Base-by-base conservation (phyloP, 2,329 filamentous ascomycete genomes). In the Sclerotinia nivalis region DNA sequence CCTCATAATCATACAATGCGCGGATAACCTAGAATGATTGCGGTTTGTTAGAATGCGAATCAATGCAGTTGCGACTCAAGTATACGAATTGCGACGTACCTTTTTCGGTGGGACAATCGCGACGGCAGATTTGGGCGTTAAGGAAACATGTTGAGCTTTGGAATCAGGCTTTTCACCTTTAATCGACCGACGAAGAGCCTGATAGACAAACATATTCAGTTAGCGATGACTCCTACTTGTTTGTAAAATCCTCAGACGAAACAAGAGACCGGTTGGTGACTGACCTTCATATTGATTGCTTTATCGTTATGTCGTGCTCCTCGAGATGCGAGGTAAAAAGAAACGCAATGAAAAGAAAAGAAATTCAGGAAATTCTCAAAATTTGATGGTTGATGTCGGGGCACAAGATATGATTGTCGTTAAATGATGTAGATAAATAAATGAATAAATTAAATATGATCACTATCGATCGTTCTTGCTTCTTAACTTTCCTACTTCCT, bases 1-100 rank as follows among this genome's bases (percentile, higher is more conserved):
- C 92, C 77, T 91, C 87, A 82, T 97, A 97, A 81, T 96, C 93
- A 85, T 97, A 97, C 71, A 97, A 90, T 43, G 96, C 96, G 84
- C 95, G 93, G 81, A 99, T 99, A 72, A 99, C 94, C 94, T 97
- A 77, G 66, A 77, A 65, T 52, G 18, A 52, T 34, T 37, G 31
- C 31, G 7, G 28, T 4, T 25, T 20, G 47, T 69, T 37, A 69
- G 66, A 40, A 55, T 28, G 40, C 13, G 34, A 37, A 67, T 55
- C 6, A 49, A 45, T 58, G 45, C 22, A 43, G 4, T 62, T 62
- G 55, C 28, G 47, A 68, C 25, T 37, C 55, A 40, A 20, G 68
- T 73, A 61, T 72, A 69, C 43, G 61, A 28, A 55, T 61, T 37
- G 37, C 37, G 59, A 80, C 82, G 76, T 78, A 91, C 89, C 85